Conservation (phyloP, 2,329 filamentous ascomycete genomes). For the Alternaria panax region DNA sequence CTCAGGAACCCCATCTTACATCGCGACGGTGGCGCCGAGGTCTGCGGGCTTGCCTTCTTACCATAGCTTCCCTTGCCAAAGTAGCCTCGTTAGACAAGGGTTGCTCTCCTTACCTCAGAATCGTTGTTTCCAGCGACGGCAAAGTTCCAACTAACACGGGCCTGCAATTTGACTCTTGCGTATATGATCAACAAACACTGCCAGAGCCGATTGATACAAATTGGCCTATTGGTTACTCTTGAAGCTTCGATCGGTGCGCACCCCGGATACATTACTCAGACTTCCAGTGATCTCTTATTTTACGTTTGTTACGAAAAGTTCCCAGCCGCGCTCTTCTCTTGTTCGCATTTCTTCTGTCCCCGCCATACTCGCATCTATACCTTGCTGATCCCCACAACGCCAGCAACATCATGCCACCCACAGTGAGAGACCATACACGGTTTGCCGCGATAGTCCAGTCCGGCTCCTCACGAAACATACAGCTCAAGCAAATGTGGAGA, state of each 20-base stretch:
- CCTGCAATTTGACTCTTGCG: slow-evolving; percentile 1
- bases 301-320: neutral
- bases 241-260: neutral
- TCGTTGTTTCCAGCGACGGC: slow-evolving; percentile 1
- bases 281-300: neutral
- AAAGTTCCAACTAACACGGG: neutral
- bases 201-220: neutral
- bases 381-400: neutral
- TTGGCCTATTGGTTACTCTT: neutral
- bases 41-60: neutral
- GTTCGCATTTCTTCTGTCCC: neutral
- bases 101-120: neutral
- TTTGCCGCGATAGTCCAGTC: neutral
- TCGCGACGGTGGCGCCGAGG: neutral
- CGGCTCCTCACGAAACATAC: neutral
- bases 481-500: neutral
- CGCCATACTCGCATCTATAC: neutral
- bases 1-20: neutral
- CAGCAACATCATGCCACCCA: neutral
- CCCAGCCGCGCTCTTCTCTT: neutral
- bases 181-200: neutral
- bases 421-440: neutral
- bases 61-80: neutral
- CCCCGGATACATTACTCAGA: neutral
- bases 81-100: neutral